Percentiles rank a stretch among this genome's conserved stretches.
Conservation (phyloP, 179 eudicot species). For the Corrigiola litoralis region DNA sequence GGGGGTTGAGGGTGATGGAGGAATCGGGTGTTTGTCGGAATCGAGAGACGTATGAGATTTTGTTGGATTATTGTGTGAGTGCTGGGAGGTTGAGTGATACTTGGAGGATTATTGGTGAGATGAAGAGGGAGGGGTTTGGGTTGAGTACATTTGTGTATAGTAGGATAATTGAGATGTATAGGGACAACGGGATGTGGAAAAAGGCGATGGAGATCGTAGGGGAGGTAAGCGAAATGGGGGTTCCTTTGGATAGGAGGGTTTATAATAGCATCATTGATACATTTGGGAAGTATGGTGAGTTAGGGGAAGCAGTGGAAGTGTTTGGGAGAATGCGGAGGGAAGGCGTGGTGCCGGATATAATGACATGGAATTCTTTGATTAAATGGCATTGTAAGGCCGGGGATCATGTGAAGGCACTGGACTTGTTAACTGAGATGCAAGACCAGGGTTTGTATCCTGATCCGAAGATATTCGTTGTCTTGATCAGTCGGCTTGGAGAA, state of each 20-base stretch:
- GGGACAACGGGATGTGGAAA: constrained; percentile 97
- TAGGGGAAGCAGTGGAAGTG: constrained; percentile 60
- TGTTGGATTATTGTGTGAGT: constrained; percentile 62
- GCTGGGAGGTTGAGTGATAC: constrained; percentile 73
- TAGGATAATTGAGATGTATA: constrained; percentile 68
- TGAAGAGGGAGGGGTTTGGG: constrained; percentile 57
- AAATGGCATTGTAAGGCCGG: constrained; percentile 78
- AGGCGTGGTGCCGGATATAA: constrained; percentile 60
- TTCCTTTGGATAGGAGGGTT: constrained; percentile 54
- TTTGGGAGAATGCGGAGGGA: constrained; percentile 66
- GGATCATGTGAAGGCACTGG: constrained; percentile 48
- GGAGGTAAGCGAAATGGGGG: constrained; percentile 61
- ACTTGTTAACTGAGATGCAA: constrained; percentile 71
- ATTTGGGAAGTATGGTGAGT: constrained; percentile 69
- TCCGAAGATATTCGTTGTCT: constrained; percentile 62
- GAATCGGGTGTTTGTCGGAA: constrained; percentile 41
- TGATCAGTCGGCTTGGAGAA: constrained; percentile 68
- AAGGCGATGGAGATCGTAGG: constrained; percentile 69
- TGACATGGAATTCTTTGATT: constrained; percentile 81
- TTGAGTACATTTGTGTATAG: constrained; percentile 64
- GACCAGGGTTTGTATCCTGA: constrained; percentile 86
- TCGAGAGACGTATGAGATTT: constrained; percentile 63
- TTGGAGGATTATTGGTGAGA: constrained; percentile 59
- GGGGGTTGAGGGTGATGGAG: constrained; percentile 39
- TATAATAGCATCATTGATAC: constrained; percentile 79